These are phyloP conservation scores for Pythium volutum DNA, from an alignment of 352 stramenopile genomes.

Conservation along the genomic window DNA sequence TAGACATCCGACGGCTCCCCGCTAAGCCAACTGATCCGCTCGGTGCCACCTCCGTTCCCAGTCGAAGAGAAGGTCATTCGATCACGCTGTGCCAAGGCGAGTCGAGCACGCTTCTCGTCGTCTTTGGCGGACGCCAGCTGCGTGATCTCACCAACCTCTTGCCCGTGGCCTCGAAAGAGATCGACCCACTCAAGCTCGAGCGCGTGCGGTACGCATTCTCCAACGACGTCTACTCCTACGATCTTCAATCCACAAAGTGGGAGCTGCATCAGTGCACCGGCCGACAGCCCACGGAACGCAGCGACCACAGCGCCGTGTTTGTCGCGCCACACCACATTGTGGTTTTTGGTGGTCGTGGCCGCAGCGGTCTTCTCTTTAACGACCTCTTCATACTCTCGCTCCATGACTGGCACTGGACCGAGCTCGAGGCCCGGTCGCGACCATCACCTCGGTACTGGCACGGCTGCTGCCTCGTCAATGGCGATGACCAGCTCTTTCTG, in stretches of 20 bases:
- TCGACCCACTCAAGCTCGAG: conserved; percentile 49
- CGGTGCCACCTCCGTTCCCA: conserved; percentile 44
- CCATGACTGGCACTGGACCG: conserved; percentile 43
- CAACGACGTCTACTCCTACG: conserved; percentile 54
- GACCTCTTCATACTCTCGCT: conserved; percentile 52
- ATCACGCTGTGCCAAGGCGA: conserved; percentile 41
- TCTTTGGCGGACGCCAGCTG: conserved; percentile 57
- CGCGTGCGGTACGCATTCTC: conserved; percentile 58
- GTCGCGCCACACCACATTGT: conserved; percentile 43
- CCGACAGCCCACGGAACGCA: conserved; percentile 36
- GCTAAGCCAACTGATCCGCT: conserved; percentile 33
- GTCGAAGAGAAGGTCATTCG: conserved; percentile 55
- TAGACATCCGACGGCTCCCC: conserved; percentile 11
- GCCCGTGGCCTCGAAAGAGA: conserved; percentile 14
- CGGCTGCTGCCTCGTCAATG: conserved; percentile 14
- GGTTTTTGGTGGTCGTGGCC: conserved; percentile 50
- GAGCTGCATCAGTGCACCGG: conserved; percentile 38
- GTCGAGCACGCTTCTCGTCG: conserved; percentile 18
- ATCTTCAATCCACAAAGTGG: conserved; percentile 37
- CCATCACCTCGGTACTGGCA: conserved; percentile 28
- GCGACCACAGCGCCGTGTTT: conserved; percentile 58
- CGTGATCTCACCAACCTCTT: conserved; percentile 47
- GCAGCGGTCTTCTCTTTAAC: conserved; percentile 49
- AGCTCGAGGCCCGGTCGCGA: conserved; percentile 14
- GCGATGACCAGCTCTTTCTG: conserved; percentile 42